phyloP scores from a whole-genome alignment of 345 rosid species.

The Bruguiera parviflora region DNA sequence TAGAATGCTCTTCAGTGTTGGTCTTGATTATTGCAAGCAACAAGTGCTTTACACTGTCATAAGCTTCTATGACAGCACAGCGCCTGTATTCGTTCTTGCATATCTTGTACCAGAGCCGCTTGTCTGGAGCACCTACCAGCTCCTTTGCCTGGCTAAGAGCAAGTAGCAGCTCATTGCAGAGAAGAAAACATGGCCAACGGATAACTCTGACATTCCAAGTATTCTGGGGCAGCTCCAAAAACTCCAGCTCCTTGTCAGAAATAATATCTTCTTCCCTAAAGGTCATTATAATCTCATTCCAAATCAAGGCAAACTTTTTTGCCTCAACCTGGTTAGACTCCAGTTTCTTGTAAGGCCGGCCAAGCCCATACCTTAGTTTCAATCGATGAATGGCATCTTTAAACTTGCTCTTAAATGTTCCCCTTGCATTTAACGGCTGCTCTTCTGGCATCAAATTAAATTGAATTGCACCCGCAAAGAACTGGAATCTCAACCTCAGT shows the following conservation, averaged over 20 bases:
- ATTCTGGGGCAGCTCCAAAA: conserved; percentile 85
- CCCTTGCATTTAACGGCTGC: conserved; percentile 76
- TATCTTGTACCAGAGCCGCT: conserved; percentile 94
- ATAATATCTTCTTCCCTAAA: conserved; percentile 98
- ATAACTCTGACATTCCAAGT: conserved; percentile 83
- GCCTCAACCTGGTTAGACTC: conserved; percentile 95
- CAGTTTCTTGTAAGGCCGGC: conserved; percentile 84
- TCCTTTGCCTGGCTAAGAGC: conserved; percentile 95
- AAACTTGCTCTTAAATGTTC: conserved; percentile 67
- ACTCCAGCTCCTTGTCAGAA: conserved; percentile 82
- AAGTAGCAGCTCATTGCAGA: conserved; percentile 92
- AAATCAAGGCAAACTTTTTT: conserved; percentile 81
- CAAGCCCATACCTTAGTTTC: conserved; percentile 91
- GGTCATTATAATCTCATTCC: conserved; percentile 83
- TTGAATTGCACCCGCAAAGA: conserved; percentile 95
- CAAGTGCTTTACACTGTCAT: conserved; percentile 65
- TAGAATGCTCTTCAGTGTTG: conserved; percentile 65
- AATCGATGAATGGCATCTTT: conserved; percentile 76
- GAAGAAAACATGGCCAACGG: conserved; percentile 93
- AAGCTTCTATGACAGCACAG: conserved; percentile 76
- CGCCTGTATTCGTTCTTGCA: conserved; percentile 84
- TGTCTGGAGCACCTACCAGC: conserved; percentile 86
- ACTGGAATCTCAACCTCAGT: conserved; percentile 88
- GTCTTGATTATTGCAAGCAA: conserved; percentile 54
- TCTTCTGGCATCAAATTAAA: conserved; percentile 96